Conservation (phyloP, 169 alveolate genomes). For the Plasmodium chabaudi region DNA sequence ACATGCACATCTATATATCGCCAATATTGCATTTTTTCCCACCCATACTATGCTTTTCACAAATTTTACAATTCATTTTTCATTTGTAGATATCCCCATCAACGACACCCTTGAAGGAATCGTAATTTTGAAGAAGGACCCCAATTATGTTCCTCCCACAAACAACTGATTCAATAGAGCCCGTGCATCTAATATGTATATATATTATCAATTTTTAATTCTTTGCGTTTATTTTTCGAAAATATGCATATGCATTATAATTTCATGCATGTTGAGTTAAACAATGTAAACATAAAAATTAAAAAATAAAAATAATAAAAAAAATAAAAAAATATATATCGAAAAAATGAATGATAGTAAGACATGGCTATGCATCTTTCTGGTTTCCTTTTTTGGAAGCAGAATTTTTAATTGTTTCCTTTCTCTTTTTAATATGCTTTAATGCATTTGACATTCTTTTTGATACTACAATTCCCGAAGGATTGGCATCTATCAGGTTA, state of each 20-base stretch:
- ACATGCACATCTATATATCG: conserved; percentile 9
- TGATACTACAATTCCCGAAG: conserved; percentile 56
- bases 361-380: background rate
- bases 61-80: background rate
- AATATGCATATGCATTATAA: background rate
- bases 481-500: conserved; percentile 38
- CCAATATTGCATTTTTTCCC: background rate
- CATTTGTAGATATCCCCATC: conserved; percentile 59
- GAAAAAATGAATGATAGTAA: background rate
- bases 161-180: conserved; percentile 2
- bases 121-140: conserved; percentile 77
- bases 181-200: background rate
- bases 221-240: background rate
- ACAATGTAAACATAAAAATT: background rate
- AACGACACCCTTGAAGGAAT: conserved; percentile 77
- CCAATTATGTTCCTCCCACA: conserved; percentile 66
- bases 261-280: background rate
- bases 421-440: conserved; percentile 41
- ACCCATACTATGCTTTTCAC: conserved; percentile 8
- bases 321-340: background rate
- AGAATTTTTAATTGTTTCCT: background rate
- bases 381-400: background rate
- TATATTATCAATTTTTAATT: background rate
- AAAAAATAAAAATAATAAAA: background rate
- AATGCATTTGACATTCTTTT: conserved; percentile 54